Base-by-base conservation (phyloP, 805 yeast genomes). In the Cyberlindnera maclurae region DNA sequence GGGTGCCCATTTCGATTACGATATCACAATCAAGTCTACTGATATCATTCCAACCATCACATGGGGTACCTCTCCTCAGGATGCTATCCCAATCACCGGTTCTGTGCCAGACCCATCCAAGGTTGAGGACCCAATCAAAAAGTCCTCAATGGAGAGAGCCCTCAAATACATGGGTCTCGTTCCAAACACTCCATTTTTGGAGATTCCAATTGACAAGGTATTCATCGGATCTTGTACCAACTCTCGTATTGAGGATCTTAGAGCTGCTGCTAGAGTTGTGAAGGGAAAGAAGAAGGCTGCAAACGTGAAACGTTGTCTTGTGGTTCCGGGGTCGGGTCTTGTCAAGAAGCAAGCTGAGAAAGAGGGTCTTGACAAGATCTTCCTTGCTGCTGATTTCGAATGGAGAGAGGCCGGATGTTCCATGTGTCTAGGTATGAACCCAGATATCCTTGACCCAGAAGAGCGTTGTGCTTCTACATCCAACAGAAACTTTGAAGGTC, bases 331-430 rank as follows among this genome's bases (percentile, higher is more conserved):
- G 41, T 89, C 97, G 17, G 98, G 98, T 49, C 71, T 93, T 45
- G 93, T 93, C 50, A 93, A 90, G 67, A 68, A 70, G 44, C 94
- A 86, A 65, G 98, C 98, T 39, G 98, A 93, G 67, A 71, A 67
- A 46, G 98, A 93, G 68, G 98, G 98, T 38, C 73, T 93, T 41
- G 93, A 93, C 63, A 84, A 85, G 67, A 75, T 93, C 42, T 93
- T 93, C 57, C 77, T 70, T 55, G 86, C 78, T 36, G 97, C 98
- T 37, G 97, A 96, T 15, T 93, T 93, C 59, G 90, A 85, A 53
- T 93, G 98, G 98, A 82, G 98, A 71, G 98, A 93, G 69, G 97
- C 98, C 49, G 98, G 98, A 45, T 93, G 98, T 68, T 90, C 97
- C 31, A 93, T 93, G 98, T 93, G 98, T 70, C 75, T 93, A 38